Base-by-base conservation (phyloP, 345 rosid genomes). In the Cochlearia excelsa region DNA sequence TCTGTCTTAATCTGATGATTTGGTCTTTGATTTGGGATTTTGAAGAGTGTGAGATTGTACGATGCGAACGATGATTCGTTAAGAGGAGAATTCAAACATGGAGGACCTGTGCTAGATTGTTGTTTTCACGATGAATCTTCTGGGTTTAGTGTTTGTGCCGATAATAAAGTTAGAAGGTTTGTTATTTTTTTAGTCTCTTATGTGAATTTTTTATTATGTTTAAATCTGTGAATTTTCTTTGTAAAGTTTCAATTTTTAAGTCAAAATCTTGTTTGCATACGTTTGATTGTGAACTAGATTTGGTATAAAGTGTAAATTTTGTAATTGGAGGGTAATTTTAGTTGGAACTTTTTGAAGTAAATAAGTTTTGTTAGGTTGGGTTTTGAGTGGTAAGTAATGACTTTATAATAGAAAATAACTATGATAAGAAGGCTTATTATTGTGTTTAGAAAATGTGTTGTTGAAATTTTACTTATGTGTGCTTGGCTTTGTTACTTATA, bases 111-210 rank as follows among this genome's bases (percentile, higher is more conserved):
- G 7, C 93, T 92, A 4, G 98, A 92, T 54, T 92, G 98, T 74
- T 92, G 98, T 75, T 88, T 92, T 76, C 97, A 92, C 49, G 98
- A 92, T 27, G 98, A 92, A 53, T 86, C 98, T 29, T 92, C 97
- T 40, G 96, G 96, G 0, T 92, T 92, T 57, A 92, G 98, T 62
- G 98, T 84, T 44, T 64, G 91, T 30, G 79, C 84, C 11, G 98
- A 92, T 67, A 45, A 73, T 56, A 78, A 84, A 28, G 97, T 92
- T 9, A 71, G 97, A 54, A 68, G 97, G 98, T 86, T 11, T 53
- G 51, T 51, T 40, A 5, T 0, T 30, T 52, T 34, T 34, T 55
- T 60, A 30, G 8, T 2, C 42, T 3, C 46, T 41, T 6, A 23
- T 59, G 9, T 6, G 35, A 33, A 1, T 1, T n/a, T 31, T 29